A percentile compares a stretch with the other conserved stretches of the same genome.
phyloP scores from a whole-genome alignment of 208 protist genomes.

The Wallacemonas sp. region DNA sequence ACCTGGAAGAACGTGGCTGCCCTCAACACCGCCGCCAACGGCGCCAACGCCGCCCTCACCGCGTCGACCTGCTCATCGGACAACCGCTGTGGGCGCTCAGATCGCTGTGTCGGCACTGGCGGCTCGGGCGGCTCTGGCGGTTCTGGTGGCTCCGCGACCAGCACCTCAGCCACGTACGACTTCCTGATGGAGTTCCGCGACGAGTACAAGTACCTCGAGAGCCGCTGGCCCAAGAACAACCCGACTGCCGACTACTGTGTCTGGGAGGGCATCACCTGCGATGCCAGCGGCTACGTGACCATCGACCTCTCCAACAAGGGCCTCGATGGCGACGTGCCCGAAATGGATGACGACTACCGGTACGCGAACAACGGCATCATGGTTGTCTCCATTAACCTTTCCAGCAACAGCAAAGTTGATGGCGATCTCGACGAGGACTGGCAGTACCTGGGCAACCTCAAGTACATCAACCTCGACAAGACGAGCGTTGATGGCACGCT shows the following conservation, averaged over 20 bases:
- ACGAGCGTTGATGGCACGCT: slow-evolving; percentile 1
- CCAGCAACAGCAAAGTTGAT: not conserved
- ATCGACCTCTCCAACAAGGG: not conserved
- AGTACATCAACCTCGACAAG: slow-evolving; percentile 7
- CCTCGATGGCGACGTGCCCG: slow-evolving; percentile 4
- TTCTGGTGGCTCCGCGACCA: not conserved
- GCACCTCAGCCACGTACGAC: not conserved
- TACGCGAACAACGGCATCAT: not conserved
- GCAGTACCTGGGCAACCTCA: not conserved
- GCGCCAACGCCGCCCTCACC: not conserved
- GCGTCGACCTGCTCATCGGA: no score
- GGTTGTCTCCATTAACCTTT: slow-evolving; percentile 15
- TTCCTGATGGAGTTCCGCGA: not conserved
- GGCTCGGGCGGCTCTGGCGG: no score
- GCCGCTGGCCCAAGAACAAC: not conserved
- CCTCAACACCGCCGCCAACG: slow-evolving; percentile 3
- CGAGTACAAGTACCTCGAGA: not conserved
- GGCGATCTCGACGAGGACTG: slow-evolving; percentile 11
- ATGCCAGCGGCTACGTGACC: not conserved
- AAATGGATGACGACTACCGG: not conserved
- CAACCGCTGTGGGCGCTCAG: no score
- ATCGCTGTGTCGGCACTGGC: no score
- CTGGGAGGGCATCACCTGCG: not conserved
- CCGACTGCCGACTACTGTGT: slow-evolving; percentile 6
- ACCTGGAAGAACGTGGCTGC: slow-evolving; percentile 6